Evolutionary conservation across 805 yeast species (phyloP), one percentile per base, ranked within the genome.

Genomic region (Myxozyma monticola): DNA sequence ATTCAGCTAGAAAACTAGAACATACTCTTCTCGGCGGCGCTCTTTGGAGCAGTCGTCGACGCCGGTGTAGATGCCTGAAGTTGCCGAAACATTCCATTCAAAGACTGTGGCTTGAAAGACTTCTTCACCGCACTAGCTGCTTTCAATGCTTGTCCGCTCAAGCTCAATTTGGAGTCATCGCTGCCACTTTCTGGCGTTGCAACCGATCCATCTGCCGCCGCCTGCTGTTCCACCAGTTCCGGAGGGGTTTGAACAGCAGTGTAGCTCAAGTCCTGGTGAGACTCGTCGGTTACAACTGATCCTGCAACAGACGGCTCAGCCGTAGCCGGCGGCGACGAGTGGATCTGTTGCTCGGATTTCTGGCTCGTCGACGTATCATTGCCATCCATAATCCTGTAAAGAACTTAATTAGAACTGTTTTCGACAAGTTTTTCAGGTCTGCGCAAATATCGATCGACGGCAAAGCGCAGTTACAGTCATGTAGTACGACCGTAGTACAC

Each of bases 101-200:
- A 63, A 24, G 65, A 63, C 55, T 68, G 71, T 10, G 71, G 63
- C 55, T 68, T 68, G 62, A 68, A 70, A 35, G 64, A 53, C 54
- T 63, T 68, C 41, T 63, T 65, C 4, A 35, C 21, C 6, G 39
- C 51, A 12, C 49, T 21, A 15, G 45, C 22, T 4, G 29, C n/a
- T n/a, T n/a, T n/a, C n/a, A n/a, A n/a, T n/a, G n/a, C n/a, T n/a
- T n/a, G n/a, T n/a, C n/a, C n/a, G n/a, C n/a, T n/a, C n/a, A n/a
- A n/a, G n/a, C n/a, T n/a, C n/a, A n/a, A 3, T 24, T 38, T 31
- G 12, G 45, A 12, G 35, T 17, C n/a, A 8, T 25, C 24, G 3
- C 31, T n/a, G 2, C 42, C 3, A 3, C 17, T 17, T 14, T n/a
- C 47, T 9, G 25, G 12, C 12, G n/a, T 21, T 1, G 43, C 20